Conservation (phyloP, 2,329 filamentous ascomycete species). For the Penicillium capsulatum region DNA sequence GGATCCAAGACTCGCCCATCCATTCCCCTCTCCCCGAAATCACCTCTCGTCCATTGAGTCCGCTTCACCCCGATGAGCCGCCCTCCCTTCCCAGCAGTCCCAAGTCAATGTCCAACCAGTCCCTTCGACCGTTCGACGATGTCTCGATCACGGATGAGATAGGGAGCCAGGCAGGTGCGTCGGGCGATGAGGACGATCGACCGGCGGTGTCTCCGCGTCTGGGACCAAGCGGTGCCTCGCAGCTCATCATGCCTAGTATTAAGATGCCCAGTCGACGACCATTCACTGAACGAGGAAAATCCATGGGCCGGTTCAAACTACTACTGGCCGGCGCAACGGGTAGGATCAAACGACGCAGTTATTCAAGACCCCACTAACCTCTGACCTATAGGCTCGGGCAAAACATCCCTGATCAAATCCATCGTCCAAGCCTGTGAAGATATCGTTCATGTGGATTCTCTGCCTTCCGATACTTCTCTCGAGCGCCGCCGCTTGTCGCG, state of each 20-base stretch:
- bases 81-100: slow-evolving; percentile 56
- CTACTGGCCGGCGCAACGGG: slow-evolving; percentile 76
- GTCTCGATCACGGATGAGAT: slow-evolving; percentile 53
- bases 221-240: slow-evolving; percentile 46
- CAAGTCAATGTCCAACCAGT: slow-evolving; percentile 57
- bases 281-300: slow-evolving; percentile 82
- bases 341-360: slow-evolving; percentile 35
- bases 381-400: slow-evolving; percentile 63
- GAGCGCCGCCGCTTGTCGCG: slow-evolving; percentile 21
- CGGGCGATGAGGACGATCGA: slow-evolving; percentile 53
- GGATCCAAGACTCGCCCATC: slow-evolving; percentile 15
- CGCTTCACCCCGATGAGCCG: slow-evolving; percentile 47
- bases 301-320: slow-evolving; percentile 82
- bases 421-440: slow-evolving; percentile 84
- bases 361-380: neutral
- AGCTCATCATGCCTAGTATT: slow-evolving; percentile 97
- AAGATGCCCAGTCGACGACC: slow-evolving; percentile 82
- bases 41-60: slow-evolving; percentile 45
- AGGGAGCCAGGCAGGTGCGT: slow-evolving; percentile 53
- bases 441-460: slow-evolving; percentile 79
- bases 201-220: slow-evolving; percentile 25
- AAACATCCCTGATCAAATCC: slow-evolving; percentile 82
- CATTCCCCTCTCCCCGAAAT: slow-evolving; percentile 23
- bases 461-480: slow-evolving; percentile 16
- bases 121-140: slow-evolving; percentile 56